phyloP scores from a whole-genome alignment of 768 basidiomycete species.

The Mycena alexandri region DNA sequence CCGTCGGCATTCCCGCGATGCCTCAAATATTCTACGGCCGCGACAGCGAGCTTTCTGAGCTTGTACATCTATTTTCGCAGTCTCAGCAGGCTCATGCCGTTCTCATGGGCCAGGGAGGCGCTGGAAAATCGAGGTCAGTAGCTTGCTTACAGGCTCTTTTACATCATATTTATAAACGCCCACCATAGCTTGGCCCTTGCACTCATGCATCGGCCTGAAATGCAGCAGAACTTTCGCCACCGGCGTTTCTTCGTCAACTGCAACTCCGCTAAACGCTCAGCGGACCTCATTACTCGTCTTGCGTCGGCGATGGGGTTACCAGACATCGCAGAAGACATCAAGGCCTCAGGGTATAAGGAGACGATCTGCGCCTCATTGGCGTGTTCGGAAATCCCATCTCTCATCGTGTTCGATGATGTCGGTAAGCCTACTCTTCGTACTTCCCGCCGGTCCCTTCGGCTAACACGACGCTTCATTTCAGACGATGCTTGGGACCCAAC shows the following conservation, averaged over 20 bases:
- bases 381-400: slow-evolving; percentile 11
- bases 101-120: slow-evolving; percentile 32
- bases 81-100: slow-evolving; percentile 25
- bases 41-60: slow-evolving; percentile 31
- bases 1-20: slow-evolving; percentile 30
- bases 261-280: slow-evolving; percentile 1
- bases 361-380: slow-evolving; percentile 14
- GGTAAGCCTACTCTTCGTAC: slow-evolving; percentile 8
- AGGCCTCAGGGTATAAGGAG: slow-evolving; percentile 24
- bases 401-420: slow-evolving; percentile 36
- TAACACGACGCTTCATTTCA: background rate
- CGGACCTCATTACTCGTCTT: slow-evolving; percentile 20
- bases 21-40: slow-evolving; percentile 38
- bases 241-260: slow-evolving; percentile 31
- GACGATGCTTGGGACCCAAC: slow-evolving; percentile 36
- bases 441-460: background rate
- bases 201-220: slow-evolving; percentile 26
- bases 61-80: slow-evolving; percentile 29
- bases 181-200: slow-evolving; percentile 54
- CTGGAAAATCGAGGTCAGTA: slow-evolving; percentile 59
- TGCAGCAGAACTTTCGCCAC: slow-evolving; percentile 8
- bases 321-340: slow-evolving; percentile 5
- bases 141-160: slow-evolving; percentile 9
- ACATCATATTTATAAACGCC: slow-evolving; percentile 11
- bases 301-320: slow-evolving; percentile 22